phyloP scores from a whole-genome alignment of 2,329 filamentous ascomycete genomes.

The Sporothrix luriei region DNA sequence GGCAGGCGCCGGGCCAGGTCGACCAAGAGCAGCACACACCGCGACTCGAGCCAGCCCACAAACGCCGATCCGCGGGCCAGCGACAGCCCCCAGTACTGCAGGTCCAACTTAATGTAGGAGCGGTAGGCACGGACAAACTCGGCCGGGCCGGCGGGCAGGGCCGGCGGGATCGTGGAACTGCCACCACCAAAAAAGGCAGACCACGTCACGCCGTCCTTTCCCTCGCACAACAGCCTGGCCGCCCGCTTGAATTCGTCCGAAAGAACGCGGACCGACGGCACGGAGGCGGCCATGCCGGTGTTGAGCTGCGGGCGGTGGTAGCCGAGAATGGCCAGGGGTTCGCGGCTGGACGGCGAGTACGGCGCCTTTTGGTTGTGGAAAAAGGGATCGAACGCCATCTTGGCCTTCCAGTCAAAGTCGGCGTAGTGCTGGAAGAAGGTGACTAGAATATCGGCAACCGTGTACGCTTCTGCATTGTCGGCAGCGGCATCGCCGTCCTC shows the following conservation, averaged over 20 bases:
- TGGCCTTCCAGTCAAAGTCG: conserved; percentile 59
- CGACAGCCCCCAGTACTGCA: conserved; percentile 67
- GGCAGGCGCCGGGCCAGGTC: conserved; percentile 60
- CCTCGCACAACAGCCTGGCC: conserved; percentile 44
- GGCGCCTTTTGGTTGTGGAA: conserved; percentile 53
- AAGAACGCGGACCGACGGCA: conserved; percentile 56
- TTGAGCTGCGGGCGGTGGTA: conserved; percentile 65
- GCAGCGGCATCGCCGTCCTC: not conserved
- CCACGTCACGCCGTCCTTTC: conserved; percentile 48
- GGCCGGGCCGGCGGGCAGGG: conserved; percentile 39
- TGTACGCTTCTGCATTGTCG: not conserved
- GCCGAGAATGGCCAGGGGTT: conserved; percentile 65
- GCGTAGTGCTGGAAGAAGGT: conserved; percentile 68
- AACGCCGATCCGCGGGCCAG: conserved; percentile 57
- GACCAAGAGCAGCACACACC: conserved; percentile 59
- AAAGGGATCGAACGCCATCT: conserved; percentile 61
- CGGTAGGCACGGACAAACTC: conserved; percentile 57
- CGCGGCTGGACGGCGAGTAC: conserved; percentile 59
- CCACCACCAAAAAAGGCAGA: conserved; percentile 44
- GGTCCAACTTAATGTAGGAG: conserved; percentile 62
- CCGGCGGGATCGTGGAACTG: conserved; percentile 2
- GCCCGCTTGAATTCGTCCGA: conserved; percentile 56
- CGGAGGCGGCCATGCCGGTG: conserved; percentile 57
- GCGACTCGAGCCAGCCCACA: conserved; percentile 66
- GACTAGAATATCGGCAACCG: conserved; percentile 55